A percentile compares a stretch with the other conserved stretches of the same genome.
Conservation (phyloP, 495 filamentous ascomycete species). For the Hypomontagnella monticulosa region DNA sequence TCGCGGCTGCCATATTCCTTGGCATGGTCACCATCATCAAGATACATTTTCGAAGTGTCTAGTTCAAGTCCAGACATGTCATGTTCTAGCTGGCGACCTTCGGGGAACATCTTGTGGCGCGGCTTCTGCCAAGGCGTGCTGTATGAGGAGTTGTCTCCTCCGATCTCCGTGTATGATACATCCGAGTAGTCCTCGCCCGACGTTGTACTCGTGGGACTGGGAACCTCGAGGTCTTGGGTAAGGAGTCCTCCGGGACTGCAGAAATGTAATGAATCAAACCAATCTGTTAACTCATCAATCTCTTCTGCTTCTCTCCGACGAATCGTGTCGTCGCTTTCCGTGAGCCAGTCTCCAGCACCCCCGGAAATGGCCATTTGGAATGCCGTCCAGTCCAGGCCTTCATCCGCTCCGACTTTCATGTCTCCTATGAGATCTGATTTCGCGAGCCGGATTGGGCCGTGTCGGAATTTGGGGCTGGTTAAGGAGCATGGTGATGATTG, state of each 20-base stretch:
- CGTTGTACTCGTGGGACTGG: slow-evolving; percentile 45
- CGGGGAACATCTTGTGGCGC: slow-evolving; percentile 9
- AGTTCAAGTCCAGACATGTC: slow-evolving; percentile 28
- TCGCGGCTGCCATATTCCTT: slow-evolving; percentile 36
- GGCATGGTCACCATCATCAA: slow-evolving; percentile 12
- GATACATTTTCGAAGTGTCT: slow-evolving; percentile 28
- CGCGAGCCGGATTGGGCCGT: slow-evolving; percentile 59
- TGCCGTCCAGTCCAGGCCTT: slow-evolving; percentile 64
- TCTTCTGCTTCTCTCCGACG: slow-evolving; percentile 52
- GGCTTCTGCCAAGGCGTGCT: slow-evolving; percentile 41
- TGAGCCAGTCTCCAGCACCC: slow-evolving; percentile 56
- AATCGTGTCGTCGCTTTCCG: slow-evolving; percentile 54
- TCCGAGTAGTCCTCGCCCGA: slow-evolving; percentile 43
- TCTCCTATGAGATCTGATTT: slow-evolving; percentile 51
- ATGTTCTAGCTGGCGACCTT: slow-evolving; percentile 30
- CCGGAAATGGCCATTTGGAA: slow-evolving; percentile 66
- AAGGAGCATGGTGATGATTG: slow-evolving; percentile 54
- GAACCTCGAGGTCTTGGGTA: slow-evolving; percentile 29
- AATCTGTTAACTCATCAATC: slow-evolving; percentile 52
- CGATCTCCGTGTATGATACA: slow-evolving; percentile 37
- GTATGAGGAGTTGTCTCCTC: slow-evolving; percentile 28
- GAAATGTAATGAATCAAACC: slow-evolving; percentile 58
- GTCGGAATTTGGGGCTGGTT: slow-evolving; percentile 54
- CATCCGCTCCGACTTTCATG: slow-evolving; percentile 52
- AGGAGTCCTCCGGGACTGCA: slow-evolving; percentile 48